Conservation (phyloP, 202 grass and related monocot species). For the Thinopyrum obtusiflorum region DNA sequence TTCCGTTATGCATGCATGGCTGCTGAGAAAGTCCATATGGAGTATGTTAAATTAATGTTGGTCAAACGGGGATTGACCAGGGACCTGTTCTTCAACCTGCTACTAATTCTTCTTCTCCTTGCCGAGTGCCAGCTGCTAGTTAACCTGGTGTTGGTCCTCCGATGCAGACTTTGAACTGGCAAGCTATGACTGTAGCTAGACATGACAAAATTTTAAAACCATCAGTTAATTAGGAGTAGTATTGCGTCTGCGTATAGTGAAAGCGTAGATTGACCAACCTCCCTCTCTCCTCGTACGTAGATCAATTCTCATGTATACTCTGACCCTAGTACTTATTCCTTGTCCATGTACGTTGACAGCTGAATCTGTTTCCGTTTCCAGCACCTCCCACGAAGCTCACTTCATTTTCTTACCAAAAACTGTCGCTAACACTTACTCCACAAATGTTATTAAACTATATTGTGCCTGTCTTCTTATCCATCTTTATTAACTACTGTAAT, state of each 20-base stretch:
- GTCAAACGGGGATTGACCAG: not conserved
- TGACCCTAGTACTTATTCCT: not conserved
- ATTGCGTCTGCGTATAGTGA: not conserved
- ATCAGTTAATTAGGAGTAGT: too few relatives aligned
- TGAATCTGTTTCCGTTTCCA: not conserved
- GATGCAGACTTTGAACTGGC: not conserved
- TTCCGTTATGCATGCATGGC: not conserved
- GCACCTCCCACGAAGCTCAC: not conserved
- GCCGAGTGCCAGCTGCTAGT: not conserved
- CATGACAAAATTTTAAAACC: too few relatives aligned
- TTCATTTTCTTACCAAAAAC: not conserved
- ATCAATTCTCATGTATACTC: not conserved
- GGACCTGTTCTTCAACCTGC: not conserved
- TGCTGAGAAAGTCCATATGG: not conserved
- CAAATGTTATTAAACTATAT: not conserved
- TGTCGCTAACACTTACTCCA: not conserved
- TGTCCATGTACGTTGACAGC: not conserved
- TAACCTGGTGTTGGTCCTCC: not conserved
- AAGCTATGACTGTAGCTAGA: not conserved
- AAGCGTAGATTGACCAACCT: not conserved
- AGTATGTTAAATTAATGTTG: not conserved
- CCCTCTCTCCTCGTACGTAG: not conserved
- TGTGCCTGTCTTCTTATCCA: not conserved
- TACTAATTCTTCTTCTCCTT: not conserved
- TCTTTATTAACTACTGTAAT: not conserved